A percentile compares a stretch with the other conserved stretches of the same genome.
These are phyloP conservation scores for Tetradesmus lagerheimii DNA, from an alignment of 139 green algal genomes.

Conservation along the genomic window DNA sequence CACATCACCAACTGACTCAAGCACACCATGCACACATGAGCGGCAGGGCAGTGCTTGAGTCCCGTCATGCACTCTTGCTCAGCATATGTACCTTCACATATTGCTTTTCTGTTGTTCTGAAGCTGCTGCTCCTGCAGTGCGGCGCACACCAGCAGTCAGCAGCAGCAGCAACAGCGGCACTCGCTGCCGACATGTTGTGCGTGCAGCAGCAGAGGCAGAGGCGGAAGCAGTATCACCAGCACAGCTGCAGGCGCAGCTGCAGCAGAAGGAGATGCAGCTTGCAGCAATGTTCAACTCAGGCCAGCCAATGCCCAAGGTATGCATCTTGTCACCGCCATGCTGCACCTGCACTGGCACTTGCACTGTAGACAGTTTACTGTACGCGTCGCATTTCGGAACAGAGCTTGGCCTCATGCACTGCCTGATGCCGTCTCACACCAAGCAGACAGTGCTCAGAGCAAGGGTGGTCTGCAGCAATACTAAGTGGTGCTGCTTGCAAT, in stretches of 20 bases:
- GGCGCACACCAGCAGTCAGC: background rate
- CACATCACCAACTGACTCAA: background rate
- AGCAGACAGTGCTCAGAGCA: background rate
- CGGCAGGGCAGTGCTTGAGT: too few relatives aligned
- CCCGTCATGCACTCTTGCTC: too few relatives aligned
- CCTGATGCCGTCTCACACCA: too few relatives aligned
- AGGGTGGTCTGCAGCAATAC: too few relatives aligned
- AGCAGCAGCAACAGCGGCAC: background rate
- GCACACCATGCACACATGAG: background rate
- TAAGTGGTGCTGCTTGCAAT: too few relatives aligned
- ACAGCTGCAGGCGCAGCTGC: slow-evolving; percentile 5
- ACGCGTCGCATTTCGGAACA: too few relatives aligned
- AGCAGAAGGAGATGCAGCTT: slow-evolving; percentile 14
- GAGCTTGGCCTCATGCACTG: background rate
- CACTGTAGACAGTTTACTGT: too few relatives aligned
- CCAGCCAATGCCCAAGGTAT: slow-evolving; percentile 16
- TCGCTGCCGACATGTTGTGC: background rate
- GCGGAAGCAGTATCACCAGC: slow-evolving; percentile 5
- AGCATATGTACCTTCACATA: too few relatives aligned
- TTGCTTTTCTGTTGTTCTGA: background rate
- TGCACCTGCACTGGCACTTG: background rate
- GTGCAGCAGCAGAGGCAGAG: slow-evolving; percentile 25
- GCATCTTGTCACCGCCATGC: background rate
- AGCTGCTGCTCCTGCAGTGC: background rate
- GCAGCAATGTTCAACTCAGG: slow-evolving; percentile 34